These are phyloP conservation scores for Cercospora nicotianae DNA, from an alignment of 2,329 filamentous ascomycete genomes.

Conservation along the genomic window DNA sequence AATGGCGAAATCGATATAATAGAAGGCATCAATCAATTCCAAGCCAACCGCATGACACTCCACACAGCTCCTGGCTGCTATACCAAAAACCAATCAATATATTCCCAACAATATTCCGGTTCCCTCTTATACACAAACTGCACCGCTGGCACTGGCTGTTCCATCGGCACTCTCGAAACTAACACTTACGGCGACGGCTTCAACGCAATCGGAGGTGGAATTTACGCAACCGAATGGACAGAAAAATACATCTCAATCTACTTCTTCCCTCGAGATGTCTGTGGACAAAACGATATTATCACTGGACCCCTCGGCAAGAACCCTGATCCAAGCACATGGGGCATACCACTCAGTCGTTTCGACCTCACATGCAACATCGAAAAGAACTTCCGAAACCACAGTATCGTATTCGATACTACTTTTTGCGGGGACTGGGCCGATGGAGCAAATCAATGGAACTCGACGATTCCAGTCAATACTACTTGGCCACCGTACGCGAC, in stretches of 20 bases:
- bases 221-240: conserved; percentile 42
- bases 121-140: conserved; percentile 49
- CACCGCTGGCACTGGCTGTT: conserved; percentile 45
- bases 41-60: conserved; percentile 39
- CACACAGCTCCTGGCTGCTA: conserved; percentile 40
- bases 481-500: background rate
- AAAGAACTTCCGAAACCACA: conserved; percentile 38
- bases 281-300: conserved; percentile 29
- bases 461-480: background rate
- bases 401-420: conserved; percentile 65
- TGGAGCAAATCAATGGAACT: conserved; percentile 33
- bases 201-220: conserved; percentile 48
- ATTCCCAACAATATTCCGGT: conserved; percentile 58
- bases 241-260: conserved; percentile 36
- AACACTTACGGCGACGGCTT: conserved; percentile 40
- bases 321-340: conserved; percentile 65
- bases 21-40: conserved; percentile 42
- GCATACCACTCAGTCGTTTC: conserved; percentile 64
- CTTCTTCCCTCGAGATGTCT: conserved; percentile 41
- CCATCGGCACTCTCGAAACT: conserved; percentile 52
- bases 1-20: conserved; percentile 45
- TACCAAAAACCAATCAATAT: conserved; percentile 27
- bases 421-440: conserved; percentile 47
- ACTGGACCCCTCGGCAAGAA: conserved; percentile 45
- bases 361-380: conserved; percentile 44